Percentiles rank a stretch among this genome's conserved stretches.
These are phyloP conservation scores for Amyloporia xantha DNA, from an alignment of 768 basidiomycete genomes.

Conservation along the genomic window DNA sequence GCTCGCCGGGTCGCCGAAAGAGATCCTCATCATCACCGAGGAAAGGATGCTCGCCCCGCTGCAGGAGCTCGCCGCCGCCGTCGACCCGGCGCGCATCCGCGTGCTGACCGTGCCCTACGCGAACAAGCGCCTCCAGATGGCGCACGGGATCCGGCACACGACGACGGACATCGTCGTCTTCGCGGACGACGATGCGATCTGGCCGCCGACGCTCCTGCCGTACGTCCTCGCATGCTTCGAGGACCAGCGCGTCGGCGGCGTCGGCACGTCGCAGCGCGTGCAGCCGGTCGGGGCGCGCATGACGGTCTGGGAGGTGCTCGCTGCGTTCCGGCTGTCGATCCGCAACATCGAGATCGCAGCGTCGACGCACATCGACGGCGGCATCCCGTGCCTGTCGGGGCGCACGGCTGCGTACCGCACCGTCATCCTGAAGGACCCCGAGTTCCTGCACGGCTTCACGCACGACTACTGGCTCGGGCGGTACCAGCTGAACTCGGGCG, in stretches of 20 bases:
- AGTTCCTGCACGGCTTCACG: slow-evolving; percentile 88
- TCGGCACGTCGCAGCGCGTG: slow-evolving; percentile 87
- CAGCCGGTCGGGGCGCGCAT: slow-evolving; percentile 69
- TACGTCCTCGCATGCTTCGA: slow-evolving; percentile 89
- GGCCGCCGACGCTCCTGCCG: slow-evolving; percentile 88
- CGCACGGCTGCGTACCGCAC: slow-evolving; percentile 92
- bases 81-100: slow-evolving; percentile 78
- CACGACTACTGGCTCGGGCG: slow-evolving; percentile 92
- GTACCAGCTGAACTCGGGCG: slow-evolving; percentile 91
- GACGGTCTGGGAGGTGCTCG: slow-evolving; percentile 95
- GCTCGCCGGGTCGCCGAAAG: slow-evolving; percentile 90
- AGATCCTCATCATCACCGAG: slow-evolving; percentile 71
- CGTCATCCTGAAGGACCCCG: slow-evolving; percentile 91
- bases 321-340: slow-evolving; percentile 87
- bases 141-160: slow-evolving; percentile 85
- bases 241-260: slow-evolving; percentile 89
- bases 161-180: slow-evolving; percentile 93
- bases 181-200: slow-evolving; percentile 93
- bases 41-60: slow-evolving; percentile 88
- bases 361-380: slow-evolving; percentile 90
- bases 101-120: slow-evolving; percentile 89
- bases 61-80: slow-evolving; percentile 81
- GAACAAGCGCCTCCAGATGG: slow-evolving; percentile 93
- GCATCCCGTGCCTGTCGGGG: slow-evolving; percentile 86
- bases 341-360: slow-evolving; percentile 90